Evolutionary conservation across 2,329 filamentous ascomycete species (phyloP).

Genomic region (Neonectria ditissima): DNA sequence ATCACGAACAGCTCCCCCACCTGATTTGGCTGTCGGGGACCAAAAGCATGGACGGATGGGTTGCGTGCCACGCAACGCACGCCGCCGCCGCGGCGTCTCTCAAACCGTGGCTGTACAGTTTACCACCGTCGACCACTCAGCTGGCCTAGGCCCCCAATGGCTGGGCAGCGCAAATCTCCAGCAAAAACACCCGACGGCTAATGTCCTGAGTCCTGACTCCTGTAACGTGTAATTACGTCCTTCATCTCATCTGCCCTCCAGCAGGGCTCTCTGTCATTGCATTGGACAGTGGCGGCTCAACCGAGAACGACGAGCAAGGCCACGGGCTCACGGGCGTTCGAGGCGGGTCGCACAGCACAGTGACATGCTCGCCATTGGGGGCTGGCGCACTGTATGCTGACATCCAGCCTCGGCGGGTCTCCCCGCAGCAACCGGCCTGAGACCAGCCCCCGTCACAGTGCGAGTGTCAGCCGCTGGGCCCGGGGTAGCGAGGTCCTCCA

Average conservation of each 20-base stretch:
- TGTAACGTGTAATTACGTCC: slow-evolving; percentile 23
- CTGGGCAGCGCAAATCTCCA: slow-evolving; percentile 33
- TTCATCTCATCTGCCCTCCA: slow-evolving; percentile 42
- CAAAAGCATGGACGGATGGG: slow-evolving; percentile 7
- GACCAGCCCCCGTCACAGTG: slow-evolving; percentile 35
- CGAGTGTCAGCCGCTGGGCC: slow-evolving; percentile 19
- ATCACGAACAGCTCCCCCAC: slow-evolving; percentile 16
- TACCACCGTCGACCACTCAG: slow-evolving; percentile 12
- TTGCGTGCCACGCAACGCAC: background rate
- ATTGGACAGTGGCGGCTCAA: slow-evolving; percentile 27
- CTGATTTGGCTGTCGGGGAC: slow-evolving; percentile 9
- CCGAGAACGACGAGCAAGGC: slow-evolving; percentile 31
- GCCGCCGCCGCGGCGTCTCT: background rate
- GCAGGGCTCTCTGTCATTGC: slow-evolving; percentile 20
- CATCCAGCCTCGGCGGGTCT: background rate
- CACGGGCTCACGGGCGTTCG: slow-evolving; percentile 32
- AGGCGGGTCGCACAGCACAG: slow-evolving; percentile 38
- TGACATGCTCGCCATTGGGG: slow-evolving; percentile 16
- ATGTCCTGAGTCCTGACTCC: slow-evolving; percentile 8
- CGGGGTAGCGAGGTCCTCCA: slow-evolving; percentile 32
- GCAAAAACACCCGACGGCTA: slow-evolving; percentile 11
- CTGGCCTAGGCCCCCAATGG: slow-evolving; percentile 19
- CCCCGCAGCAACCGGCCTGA: slow-evolving; percentile 1
- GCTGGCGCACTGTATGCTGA: slow-evolving; percentile 36
- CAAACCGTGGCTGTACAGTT: slow-evolving; percentile 34